phyloP scores from a whole-genome alignment of 257 asterid species.

The Cordia subcordata region DNA sequence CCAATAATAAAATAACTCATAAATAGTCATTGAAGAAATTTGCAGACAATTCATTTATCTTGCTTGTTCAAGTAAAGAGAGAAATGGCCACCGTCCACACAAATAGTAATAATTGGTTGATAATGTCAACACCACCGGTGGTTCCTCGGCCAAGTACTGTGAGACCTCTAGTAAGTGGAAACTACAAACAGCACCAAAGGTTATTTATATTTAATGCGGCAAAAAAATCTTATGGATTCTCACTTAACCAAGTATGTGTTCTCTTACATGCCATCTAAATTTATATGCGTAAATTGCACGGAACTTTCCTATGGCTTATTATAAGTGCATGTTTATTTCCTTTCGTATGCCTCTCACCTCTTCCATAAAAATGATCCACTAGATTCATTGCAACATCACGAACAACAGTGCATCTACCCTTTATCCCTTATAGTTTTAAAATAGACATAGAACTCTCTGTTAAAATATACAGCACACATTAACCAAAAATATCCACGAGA shows the following conservation, averaged over 20 bases:
- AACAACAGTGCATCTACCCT: too few relatives aligned
- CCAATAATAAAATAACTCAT: not conserved
- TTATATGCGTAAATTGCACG: too few relatives aligned
- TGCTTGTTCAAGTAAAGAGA: not conserved
- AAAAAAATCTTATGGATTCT: slow-evolving; percentile 61
- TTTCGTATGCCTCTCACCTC: too few relatives aligned
- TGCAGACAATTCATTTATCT: not conserved
- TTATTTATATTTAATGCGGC: slow-evolving; percentile 34
- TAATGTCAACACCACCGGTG: slow-evolving; percentile 9
- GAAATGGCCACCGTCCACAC: slow-evolving; percentile 10
- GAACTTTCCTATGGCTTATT: too few relatives aligned
- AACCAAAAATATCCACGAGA: too few relatives aligned
- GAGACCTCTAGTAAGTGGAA: too few relatives aligned
- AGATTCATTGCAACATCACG: too few relatives aligned
- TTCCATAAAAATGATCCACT: too few relatives aligned
- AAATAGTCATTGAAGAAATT: not conserved
- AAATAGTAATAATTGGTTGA: slow-evolving; percentile 18
- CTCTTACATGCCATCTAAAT: not conserved
- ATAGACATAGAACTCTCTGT: too few relatives aligned
- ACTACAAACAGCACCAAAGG: slow-evolving; percentile 15
- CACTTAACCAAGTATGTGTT: slow-evolving; percentile 50
- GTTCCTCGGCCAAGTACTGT: slow-evolving; percentile 17
- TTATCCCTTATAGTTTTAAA: too few relatives aligned
- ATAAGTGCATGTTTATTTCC: too few relatives aligned
- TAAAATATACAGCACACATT: too few relatives aligned